Conservation (phyloP, 192 early-diverging fungal genomes). For the Coemansia sp. region DNA sequence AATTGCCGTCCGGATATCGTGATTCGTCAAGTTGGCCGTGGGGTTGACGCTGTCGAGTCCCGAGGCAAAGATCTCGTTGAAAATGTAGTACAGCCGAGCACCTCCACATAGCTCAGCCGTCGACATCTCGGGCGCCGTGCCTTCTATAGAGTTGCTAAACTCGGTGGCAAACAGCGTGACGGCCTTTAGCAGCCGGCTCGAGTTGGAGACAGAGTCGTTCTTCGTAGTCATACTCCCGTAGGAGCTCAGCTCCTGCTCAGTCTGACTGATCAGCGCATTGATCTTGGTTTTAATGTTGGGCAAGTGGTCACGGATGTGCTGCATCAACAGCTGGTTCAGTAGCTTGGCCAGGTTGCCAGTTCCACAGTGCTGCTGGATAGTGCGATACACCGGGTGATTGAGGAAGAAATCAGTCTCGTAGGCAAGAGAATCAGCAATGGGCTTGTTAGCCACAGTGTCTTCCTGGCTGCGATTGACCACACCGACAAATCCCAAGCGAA, state of each 20-base stretch:
- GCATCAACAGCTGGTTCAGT: constrained; percentile 74
- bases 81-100: constrained; percentile 80
- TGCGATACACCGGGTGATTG: constrained; percentile 69
- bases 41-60: constrained; percentile 73
- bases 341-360: constrained; percentile 67
- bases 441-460: constrained; percentile 69
- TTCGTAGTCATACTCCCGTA: constrained; percentile 59
- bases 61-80: constrained; percentile 75
- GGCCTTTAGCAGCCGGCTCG: constrained; percentile 63
- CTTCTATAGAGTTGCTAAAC: constrained; percentile 77
- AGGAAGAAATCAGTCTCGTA: constrained; percentile 70
- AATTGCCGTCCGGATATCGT: constrained; percentile 79
- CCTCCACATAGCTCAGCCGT: constrained; percentile 80
- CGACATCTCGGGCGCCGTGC: constrained; percentile 66
- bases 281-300: constrained; percentile 76
- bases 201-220: constrained; percentile 21
- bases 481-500: constrained; percentile 81
- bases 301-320: constrained; percentile 76
- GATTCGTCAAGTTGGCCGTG: constrained; percentile 65
- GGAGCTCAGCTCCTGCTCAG: constrained; percentile 68
- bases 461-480: constrained; percentile 82
- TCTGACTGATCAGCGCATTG: constrained; percentile 73
- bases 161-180: constrained; percentile 76
- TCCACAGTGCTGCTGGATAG: constrained; percentile 70
- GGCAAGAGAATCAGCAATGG: constrained; percentile 68